phyloP scores from a whole-genome alignment of 441 rosid genomes.

The Biscutella laevigata region DNA sequence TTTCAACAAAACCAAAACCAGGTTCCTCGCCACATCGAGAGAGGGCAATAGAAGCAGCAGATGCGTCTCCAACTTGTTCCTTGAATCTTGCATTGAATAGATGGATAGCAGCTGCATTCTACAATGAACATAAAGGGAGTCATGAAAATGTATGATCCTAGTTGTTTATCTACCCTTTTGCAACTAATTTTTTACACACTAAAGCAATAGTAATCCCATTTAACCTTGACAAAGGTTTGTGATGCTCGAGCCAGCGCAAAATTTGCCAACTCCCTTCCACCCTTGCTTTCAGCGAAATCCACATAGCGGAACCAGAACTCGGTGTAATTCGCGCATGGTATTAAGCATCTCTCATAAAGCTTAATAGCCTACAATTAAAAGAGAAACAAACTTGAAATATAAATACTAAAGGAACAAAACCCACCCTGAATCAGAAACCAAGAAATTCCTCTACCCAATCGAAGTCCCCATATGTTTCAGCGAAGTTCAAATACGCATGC shows the following conservation, averaged over 20 bases:
- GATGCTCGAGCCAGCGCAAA: constrained; percentile 68
- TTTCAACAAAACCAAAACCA: constrained; percentile 51
- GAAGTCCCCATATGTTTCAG: constrained; percentile 66
- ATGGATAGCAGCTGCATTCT: constrained; percentile 60
- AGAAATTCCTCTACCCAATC: constrained; percentile 58
- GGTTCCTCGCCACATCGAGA: constrained; percentile 37
- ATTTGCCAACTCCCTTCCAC: constrained; percentile 87
- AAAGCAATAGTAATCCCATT: not conserved
- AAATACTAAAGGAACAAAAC: constrained; percentile 4
- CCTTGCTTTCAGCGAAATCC: constrained; percentile 73
- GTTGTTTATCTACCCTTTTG: not conserved
- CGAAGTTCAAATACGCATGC: constrained; percentile 78
- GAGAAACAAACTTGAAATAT: constrained; percentile 6
- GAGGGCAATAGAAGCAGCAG: constrained; percentile 56
- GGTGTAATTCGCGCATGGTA: constrained; percentile 75
- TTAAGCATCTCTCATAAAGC: constrained; percentile 84
- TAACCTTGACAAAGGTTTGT: constrained; percentile 67
- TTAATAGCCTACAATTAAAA: constrained; percentile 52
- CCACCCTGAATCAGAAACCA: constrained; percentile 17
- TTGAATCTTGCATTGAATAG: constrained; percentile 66
- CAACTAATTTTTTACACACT: not conserved
- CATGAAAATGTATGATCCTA: not conserved
- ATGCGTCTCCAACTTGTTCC: constrained; percentile 53
- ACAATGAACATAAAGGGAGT: constrained; percentile 30
- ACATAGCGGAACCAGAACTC: constrained; percentile 92